Evolutionary conservation across 257 asterid species (phyloP), one percentile per base, ranked within the genome.

Genomic region (Asclepias syriaca): DNA sequence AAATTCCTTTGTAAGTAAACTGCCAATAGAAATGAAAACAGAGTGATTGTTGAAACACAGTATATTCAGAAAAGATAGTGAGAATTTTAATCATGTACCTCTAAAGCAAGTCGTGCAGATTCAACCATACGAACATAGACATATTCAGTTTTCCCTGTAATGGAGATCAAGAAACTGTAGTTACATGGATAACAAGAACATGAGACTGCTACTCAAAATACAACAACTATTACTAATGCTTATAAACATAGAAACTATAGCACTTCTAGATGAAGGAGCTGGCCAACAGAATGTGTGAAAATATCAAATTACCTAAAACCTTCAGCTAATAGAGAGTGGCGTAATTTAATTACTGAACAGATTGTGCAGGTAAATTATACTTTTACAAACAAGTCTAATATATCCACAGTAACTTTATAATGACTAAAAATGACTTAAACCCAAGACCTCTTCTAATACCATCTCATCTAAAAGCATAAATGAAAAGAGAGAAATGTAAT

Each of bases 131-230:
- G 84, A 61, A 83, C 90, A 77, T 78, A 93, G 57, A 88, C 80
- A 77, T 87, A 93, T 78, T 93, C 97, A 66, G 96, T 86, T 82
- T 91, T 93, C 54, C 98, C 98, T 93, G 91, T 72, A 74, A 69
- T 75, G 70, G 74, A 66, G 4, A 39, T 67, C 61, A 43, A 66
- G 61, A 49, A 50, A 69, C 49, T 37, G 51, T 39, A 27, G 22
- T 45, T 34, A 3, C 19, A 24, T 3, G 56, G 34, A 54, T 39
- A 5, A 70, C 21, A 61, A 8, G 65, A 70, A 75, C 54, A 18
- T 10, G 34, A 65, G 39, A 53, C 10, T 37, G 49, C 27, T 8
- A 18, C 24, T 37, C 50, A 37, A 18, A 18, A 16, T 64, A 64
- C 15, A 39, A 34, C 21, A 13, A 55, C 19, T 40, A 43, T 50